Evolutionary conservation across 2,329 filamentous ascomycete species (phyloP), one percentile per base, ranked within the genome.

Genomic region (Metarhizium sp.): DNA sequence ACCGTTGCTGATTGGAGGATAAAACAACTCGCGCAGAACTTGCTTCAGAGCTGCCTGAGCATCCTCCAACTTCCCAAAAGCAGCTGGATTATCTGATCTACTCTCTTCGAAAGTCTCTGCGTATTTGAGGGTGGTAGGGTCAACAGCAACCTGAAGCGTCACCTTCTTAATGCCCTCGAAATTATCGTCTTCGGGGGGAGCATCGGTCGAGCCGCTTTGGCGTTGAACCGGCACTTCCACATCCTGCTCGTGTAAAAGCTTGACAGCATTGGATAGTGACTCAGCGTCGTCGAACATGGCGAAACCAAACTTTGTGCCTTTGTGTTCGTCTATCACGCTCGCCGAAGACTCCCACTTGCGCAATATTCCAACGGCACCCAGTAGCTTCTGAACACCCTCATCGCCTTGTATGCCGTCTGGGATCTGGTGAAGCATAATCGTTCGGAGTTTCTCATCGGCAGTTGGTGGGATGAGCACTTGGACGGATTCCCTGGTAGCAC

Each of bases 211-310:
- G 29, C 79, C 74, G 18, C 75, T 71, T 70, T 92, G 88, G 69
- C 85, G 87, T 73, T 90, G 89, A 45, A 85, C 76, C 34, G 94
- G 94, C 32, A 97, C 85, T 67, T 92, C 79, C 51, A 97, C 82
- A 66, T 90, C 79, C 59, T 96, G 78, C 63, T 94, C 86, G 67
- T 85, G 84, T 63, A 96, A 81, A 55, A 96, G 82, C 69, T 95
- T 90, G 55, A 92, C 84, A 47, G 92, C 94, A 48, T 86, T 86
- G 68, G 87, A 85, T 62, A 99, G 78, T 61, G 91, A 92, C 70
- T 96, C 89, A 29, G 86, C 84, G 69, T 97, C 92, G 59, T 96
- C 92, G 70, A 88, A 99, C 71, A 96, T 88, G 57, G 92, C 94
- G 72, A 99, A 97, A 14, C 92, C 94, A 75, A 97, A 97, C 59